Base-by-base conservation (phyloP, 257 asterid species). In the Parsonsia alboflavescens region DNA sequence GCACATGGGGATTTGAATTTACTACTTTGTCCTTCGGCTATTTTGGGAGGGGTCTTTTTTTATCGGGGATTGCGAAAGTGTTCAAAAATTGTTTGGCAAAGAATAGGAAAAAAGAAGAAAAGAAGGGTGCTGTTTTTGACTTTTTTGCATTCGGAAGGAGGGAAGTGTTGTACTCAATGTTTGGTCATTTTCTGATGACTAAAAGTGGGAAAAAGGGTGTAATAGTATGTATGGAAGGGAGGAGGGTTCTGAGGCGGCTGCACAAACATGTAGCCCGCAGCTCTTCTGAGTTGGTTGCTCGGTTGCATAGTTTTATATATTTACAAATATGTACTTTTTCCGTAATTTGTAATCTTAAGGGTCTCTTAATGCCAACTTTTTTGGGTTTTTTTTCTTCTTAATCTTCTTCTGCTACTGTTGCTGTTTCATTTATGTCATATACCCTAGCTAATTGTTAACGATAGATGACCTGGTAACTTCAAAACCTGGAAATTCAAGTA, bases 241-340 rank as follows among this genome's bases (percentile, higher is more conserved):
- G 46, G 46, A 42, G 9, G 50, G 62, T 69, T 94, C 95, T 91
- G 96, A 91, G 67, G 97, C 85, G 96, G 91, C 89, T 86, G 91
- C 91, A 85, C 76, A 76, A 77, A 78, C 70, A 62, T 82, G 94
- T 86, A 81, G 97, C 96, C 97, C 97, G 94, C 96, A 86, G 97
- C 87, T 80, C 30, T 56, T 76, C 54, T 28, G 42, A 7, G 0
- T 11, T 56, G 69, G 39, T 33, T 33, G 39, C 39, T 33, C 36
- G 54, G 53, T 15, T 50, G 54, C 49, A 36, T 59, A 13, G 39
- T 45, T 44, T 33, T 16, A 67, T 54, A 64, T 33, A 39, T 68
- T 65, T 19, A 22, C 57, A 50, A 5, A 65, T 61, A 63, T 62
- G 52, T 59, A 57, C 58, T 36, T 41, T n/a, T 54, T 58, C 24